phyloP scores from a whole-genome alignment of 2,329 filamentous ascomycete species.

The Aplosporella prunicola region DNA sequence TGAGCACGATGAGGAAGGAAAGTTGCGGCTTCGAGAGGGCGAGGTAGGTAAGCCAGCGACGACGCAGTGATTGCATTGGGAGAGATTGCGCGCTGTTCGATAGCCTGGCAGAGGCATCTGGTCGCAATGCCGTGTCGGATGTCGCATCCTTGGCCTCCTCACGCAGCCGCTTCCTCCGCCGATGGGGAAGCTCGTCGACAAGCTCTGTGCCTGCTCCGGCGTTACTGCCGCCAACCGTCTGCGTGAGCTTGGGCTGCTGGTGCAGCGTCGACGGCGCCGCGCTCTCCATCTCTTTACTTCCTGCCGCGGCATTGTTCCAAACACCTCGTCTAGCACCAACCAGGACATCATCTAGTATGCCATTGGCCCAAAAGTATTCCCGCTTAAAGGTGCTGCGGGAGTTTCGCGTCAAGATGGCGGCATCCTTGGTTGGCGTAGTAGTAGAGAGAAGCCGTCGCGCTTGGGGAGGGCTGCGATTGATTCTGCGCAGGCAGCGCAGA shows the following conservation, averaged over 20 bases:
- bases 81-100: slow-evolving; percentile 48
- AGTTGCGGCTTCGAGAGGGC: slow-evolving; percentile 93
- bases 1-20: slow-evolving; percentile 81
- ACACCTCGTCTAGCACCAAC: slow-evolving; percentile 20
- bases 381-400: slow-evolving; percentile 24
- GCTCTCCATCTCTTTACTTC: slow-evolving; percentile 8
- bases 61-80: slow-evolving; percentile 48
- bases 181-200: slow-evolving; percentile 24
- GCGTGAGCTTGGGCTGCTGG: slow-evolving; percentile 11
- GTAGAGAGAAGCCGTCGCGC: slow-evolving; percentile 22
- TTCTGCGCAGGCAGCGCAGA: slow-evolving; percentile 25
- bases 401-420: slow-evolving; percentile 22
- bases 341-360: slow-evolving; percentile 24
- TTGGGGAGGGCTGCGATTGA: slow-evolving; percentile 17
- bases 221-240: slow-evolving; percentile 11
- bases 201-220: slow-evolving; percentile 12
- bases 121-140: slow-evolving; percentile 33
- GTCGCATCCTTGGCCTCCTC: slow-evolving; percentile 16
- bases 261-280: slow-evolving; percentile 7
- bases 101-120: slow-evolving; percentile 52
- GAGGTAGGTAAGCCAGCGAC: slow-evolving; percentile 69
- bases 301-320: slow-evolving; percentile 21
- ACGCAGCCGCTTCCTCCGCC: slow-evolving; percentile 23
- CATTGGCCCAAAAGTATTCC: slow-evolving; percentile 32
- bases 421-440: slow-evolving; percentile 18